phyloP scores from a whole-genome alignment of 1,284 basidiomycete genomes.

The Austroboletus novae-zelandiae region DNA sequence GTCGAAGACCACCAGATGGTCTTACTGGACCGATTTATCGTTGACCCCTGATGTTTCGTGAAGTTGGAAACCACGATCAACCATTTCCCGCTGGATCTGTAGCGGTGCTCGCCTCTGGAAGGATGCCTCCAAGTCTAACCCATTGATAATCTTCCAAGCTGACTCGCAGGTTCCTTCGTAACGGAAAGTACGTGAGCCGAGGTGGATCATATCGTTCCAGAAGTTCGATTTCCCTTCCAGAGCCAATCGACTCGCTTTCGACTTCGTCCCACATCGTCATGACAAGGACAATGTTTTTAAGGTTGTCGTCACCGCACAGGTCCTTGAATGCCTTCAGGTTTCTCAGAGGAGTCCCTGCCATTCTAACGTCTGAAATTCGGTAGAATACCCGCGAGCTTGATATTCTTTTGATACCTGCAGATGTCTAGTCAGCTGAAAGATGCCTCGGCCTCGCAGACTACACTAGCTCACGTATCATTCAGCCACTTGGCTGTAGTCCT shows the following conservation, averaged over 20 bases:
- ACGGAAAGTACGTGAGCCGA: conserved; percentile 13
- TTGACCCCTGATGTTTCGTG: conserved; percentile 15
- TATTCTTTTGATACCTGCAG: conserved; percentile 14
- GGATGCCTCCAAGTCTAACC: conserved; percentile 2
- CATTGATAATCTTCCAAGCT: conserved; percentile 16
- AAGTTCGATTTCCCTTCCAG: conserved; percentile 12
- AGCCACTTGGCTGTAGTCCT: conserved; percentile 20
- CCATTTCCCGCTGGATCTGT: conserved; percentile 21
- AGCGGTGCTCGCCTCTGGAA: conserved; percentile 1
- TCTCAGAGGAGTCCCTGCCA: conserved; percentile 35
- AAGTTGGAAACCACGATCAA: conserved; percentile 10
- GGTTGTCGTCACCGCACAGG: conserved; percentile 19
- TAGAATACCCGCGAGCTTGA: conserved; percentile 23
- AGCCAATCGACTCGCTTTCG: conserved; percentile 20
- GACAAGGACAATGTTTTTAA: conserved; percentile 26
- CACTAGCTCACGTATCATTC: conserved; percentile 18
- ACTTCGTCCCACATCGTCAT: conserved; percentile 31
- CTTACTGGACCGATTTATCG: not conserved
- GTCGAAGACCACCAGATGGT: not conserved
- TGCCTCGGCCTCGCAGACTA: not conserved
- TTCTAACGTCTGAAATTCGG: conserved; percentile 40
- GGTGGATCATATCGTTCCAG: conserved; percentile 16
- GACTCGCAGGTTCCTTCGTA: conserved; percentile 12
- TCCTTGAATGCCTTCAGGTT: conserved; percentile 23
- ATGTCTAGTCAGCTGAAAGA: not conserved